A percentile compares a stretch with the other conserved stretches of the same genome.
phyloP scores from a whole-genome alignment of 2,329 filamentous ascomycete species.

The Colletotrichum liaoningense region DNA sequence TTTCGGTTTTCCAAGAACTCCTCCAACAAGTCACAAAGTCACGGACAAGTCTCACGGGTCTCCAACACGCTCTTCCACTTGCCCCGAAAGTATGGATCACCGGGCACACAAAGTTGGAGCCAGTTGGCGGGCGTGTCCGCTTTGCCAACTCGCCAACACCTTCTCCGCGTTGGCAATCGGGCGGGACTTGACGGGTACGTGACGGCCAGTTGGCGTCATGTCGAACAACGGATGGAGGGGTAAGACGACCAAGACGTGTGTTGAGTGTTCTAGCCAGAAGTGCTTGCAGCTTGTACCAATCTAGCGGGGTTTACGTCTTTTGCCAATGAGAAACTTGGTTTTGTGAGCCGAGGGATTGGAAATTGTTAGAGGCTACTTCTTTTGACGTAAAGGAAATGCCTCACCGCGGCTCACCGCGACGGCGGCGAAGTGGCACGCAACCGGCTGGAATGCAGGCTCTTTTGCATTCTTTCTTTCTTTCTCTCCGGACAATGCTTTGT shows the following conservation, averaged over 20 bases:
- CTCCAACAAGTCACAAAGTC: conserved; percentile 4
- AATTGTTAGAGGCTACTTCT: conserved; percentile 28
- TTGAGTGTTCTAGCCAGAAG: conserved; percentile 22
- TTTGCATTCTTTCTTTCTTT: not conserved
- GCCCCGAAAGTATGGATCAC: not conserved
- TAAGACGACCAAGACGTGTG: not conserved
- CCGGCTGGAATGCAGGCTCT: not conserved
- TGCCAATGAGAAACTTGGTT: conserved; percentile 3
- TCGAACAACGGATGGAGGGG: conserved; percentile 14
- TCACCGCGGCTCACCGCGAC: conserved; percentile 4
- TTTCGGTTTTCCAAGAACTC: too few relatives aligned
- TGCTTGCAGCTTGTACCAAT: conserved; percentile 23
- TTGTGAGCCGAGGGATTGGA: not conserved
- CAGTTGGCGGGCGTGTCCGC: not conserved
- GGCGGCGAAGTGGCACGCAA: conserved; percentile 7
- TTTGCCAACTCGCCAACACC: conserved; percentile 12
- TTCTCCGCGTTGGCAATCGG: not conserved
- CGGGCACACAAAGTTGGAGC: not conserved
- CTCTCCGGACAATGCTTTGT: conserved; percentile 7
- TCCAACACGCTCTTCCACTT: not conserved
- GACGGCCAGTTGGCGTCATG: conserved; percentile 32
- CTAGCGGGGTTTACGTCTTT: not conserved
- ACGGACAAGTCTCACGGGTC: not conserved
- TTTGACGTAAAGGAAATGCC: not conserved
- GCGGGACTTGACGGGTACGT: conserved; percentile 15